These are phyloP conservation scores for Cryptococcus sp. DNA, from an alignment of 1,284 basidiomycete species.

Conservation along the genomic window DNA sequence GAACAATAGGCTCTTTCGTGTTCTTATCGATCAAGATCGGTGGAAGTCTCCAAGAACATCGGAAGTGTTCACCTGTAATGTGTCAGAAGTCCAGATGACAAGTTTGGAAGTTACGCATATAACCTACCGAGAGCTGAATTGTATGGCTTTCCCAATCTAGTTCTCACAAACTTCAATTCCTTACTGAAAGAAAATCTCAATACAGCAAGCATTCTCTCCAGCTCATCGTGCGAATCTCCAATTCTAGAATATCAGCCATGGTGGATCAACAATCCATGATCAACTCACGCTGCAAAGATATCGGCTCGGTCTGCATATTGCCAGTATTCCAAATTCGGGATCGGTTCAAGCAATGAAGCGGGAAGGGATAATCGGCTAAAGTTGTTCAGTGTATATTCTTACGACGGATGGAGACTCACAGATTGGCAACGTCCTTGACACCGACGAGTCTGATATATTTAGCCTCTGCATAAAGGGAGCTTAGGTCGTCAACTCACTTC, in stretches of 20 bases:
- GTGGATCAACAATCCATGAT: neutral
- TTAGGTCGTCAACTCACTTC: slow-evolving; percentile 58
- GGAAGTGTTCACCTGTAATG: slow-evolving; percentile 66
- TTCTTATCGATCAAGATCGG: slow-evolving; percentile 42
- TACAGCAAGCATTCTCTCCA: slow-evolving; percentile 88
- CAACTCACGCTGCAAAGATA: slow-evolving; percentile 76
- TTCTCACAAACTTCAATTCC: slow-evolving; percentile 89
- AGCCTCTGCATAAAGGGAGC: neutral
- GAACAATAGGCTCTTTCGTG: slow-evolving; percentile 45
- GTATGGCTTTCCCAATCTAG: slow-evolving; percentile 92
- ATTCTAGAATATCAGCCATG: slow-evolving; percentile 50
- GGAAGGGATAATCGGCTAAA: slow-evolving; percentile 81
- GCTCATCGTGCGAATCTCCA: slow-evolving; percentile 81
- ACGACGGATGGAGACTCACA: slow-evolving; percentile 54
- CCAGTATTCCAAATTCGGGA: slow-evolving; percentile 94
- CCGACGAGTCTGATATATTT: slow-evolving; percentile 45
- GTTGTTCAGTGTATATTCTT: neutral
- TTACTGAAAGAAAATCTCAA: slow-evolving; percentile 87
- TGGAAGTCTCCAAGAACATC: slow-evolving; percentile 61
- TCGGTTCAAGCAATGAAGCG: slow-evolving; percentile 81
- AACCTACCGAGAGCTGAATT: slow-evolving; percentile 74
- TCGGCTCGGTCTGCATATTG: slow-evolving; percentile 92
- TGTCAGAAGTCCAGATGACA: neutral
- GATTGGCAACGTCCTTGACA: slow-evolving; percentile 84
- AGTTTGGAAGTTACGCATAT: neutral